Conservation (phyloP, 2,329 filamentous ascomycete species). For the Fusarium sp. region DNA sequence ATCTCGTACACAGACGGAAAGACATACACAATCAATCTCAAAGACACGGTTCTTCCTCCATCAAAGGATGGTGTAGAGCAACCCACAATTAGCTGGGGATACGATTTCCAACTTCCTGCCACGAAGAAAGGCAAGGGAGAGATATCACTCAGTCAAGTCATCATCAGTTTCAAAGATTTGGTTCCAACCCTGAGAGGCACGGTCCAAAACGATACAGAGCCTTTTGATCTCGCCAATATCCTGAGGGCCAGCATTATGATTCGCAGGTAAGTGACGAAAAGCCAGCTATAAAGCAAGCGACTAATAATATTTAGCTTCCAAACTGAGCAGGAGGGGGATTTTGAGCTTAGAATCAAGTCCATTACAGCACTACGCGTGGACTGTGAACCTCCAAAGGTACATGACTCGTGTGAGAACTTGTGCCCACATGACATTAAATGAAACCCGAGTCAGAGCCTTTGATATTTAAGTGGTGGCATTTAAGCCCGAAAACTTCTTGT, state of each 20-base stretch:
- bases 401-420: neutral
- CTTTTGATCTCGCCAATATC: constrained; percentile 8
- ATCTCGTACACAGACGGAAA: constrained; percentile 13
- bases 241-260: constrained; percentile 11
- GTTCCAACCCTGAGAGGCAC: constrained; percentile 2
- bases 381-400: neutral
- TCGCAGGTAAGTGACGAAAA: neutral
- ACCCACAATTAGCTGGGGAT: constrained; percentile 7
- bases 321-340: constrained; percentile 6
- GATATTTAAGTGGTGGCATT: no score
- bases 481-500: no score
- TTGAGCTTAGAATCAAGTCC: constrained; percentile 14
- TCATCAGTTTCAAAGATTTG: constrained; percentile 1
- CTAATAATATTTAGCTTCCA: constrained; percentile 2
- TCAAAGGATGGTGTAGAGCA: constrained; percentile 4
- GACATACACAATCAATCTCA: constrained; percentile 4
- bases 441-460: no score
- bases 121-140: neutral
- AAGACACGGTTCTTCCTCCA: constrained; percentile 2
- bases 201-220: constrained; percentile 2
- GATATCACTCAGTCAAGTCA: neutral
- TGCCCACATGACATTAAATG: neutral
- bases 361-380: neutral
- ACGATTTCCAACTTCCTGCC: constrained; percentile 5
- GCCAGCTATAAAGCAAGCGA: neutral